phyloP scores from a whole-genome alignment of 345 rosid species.

The Eucalyptus grandis region DNA sequence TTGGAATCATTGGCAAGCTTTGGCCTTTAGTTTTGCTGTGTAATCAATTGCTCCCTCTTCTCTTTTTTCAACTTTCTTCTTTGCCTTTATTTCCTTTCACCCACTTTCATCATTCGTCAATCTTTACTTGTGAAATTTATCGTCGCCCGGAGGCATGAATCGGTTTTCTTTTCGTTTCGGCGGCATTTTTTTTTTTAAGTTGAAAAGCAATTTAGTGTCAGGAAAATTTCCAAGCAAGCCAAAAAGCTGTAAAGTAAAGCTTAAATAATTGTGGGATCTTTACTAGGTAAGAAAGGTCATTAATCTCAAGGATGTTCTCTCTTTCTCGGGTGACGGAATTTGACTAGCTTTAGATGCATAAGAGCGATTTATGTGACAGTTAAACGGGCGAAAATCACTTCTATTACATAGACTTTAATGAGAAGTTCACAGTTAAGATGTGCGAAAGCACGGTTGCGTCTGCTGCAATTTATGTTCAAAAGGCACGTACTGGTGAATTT shows the following conservation, averaged over 20 bases:
- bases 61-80: not conserved
- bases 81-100: not conserved
- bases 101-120: not conserved
- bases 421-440: not conserved
- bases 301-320: not conserved
- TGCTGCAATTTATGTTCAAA: not conserved
- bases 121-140: not conserved
- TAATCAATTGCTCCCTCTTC: slow-evolving; percentile 2
- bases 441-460: not conserved
- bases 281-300: not conserved
- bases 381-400: not conserved
- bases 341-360: not conserved
- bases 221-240: not conserved
- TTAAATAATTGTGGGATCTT: not conserved
- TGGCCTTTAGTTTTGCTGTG: slow-evolving; percentile 13
- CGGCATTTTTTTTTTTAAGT: not conserved
- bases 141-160: not conserved
- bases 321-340: not conserved
- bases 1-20: slow-evolving; percentile 3
- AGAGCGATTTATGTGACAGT: not conserved
- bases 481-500: not conserved
- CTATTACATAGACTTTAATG: not conserved
- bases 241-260: not conserved
- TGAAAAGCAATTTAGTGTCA: not conserved
- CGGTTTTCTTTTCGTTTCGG: not conserved